These are phyloP conservation scores for Trichoderma asperellum DNA, from an alignment of 2,329 filamentous ascomycete species.

Conservation along the genomic window DNA sequence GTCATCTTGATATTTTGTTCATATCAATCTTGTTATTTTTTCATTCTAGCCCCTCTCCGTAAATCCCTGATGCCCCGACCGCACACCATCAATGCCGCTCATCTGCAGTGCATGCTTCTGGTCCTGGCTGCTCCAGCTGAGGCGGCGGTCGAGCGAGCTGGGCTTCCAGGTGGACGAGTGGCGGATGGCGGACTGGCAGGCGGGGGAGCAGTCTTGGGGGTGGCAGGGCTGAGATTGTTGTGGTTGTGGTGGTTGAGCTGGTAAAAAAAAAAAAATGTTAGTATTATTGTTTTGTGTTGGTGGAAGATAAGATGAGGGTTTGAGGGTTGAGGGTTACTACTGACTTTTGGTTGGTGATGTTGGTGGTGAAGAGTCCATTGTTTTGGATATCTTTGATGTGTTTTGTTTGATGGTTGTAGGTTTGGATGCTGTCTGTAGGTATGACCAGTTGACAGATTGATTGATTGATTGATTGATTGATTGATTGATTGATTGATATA, in stretches of 20 bases:
- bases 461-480: background rate
- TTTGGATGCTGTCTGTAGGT: background rate
- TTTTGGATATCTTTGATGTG: background rate
- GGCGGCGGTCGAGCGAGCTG: constrained; percentile 46
- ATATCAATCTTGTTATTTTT: background rate
- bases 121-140: constrained; percentile 59
- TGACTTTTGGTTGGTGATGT: constrained; percentile 12
- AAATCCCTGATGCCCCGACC: constrained; percentile 47
- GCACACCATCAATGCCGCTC: constrained; percentile 44
- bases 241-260: background rate
- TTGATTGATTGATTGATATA: background rate
- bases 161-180: constrained; percentile 53
- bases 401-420: background rate
- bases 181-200: constrained; percentile 34
- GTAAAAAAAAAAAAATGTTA: background rate
- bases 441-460: background rate
- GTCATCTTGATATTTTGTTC: background rate
- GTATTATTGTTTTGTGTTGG: background rate
- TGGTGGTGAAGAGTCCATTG: constrained; percentile 21
- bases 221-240: background rate
- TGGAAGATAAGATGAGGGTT: background rate
- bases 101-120: constrained; percentile 57
- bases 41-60: constrained; percentile 40
- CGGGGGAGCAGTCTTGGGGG: constrained; percentile 25
- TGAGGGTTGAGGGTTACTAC: background rate